Evolutionary conservation across 495 filamentous ascomycete species (phyloP), one percentile per base, ranked within the genome.

Genomic region (Gamarada debralockiae): DNA sequence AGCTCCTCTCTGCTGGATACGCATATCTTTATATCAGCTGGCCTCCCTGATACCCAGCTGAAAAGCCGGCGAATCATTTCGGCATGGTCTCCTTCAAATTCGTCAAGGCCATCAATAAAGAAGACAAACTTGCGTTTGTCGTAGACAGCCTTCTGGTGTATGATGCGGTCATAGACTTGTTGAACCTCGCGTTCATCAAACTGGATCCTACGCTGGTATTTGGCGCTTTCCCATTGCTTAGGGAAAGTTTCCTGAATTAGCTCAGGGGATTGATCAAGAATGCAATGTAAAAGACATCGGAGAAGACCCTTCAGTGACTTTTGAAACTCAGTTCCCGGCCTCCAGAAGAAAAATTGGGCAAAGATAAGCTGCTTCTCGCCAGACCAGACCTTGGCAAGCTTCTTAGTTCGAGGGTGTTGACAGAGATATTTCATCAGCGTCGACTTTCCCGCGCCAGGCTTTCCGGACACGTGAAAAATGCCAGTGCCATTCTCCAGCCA

Each of bases 261-360:
- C 14, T 34, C 31, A 7, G 31, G 31, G 7, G 31, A 34, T 7
- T 14, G 14, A 7, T 34, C 7, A 34, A 34, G 31, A 34, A 34
- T 7, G 7, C 7, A 34, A 14, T 7, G 14, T 34, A 34, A 34
- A 7, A 34, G 31, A 7, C n/a, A 7, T 14, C 31, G 31, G 7
- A 34, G 31, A 22, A 75, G 62, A 5, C 72, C 72, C 45, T 69
- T 60, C 51, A 65, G 62, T 0, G 66, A 65, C 42, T 68, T 73
- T 34, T 75, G 70, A 18, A 71, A 49, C 14, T 38, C 44, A 4
- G 56, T 67, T 2, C 72, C 72, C 2, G 60, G 53, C 43, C 68
- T 59, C 56, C 69, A 73, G 54, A 74, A 68, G 53, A 66, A 75
- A 48, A 66, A 68, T 23, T 50, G 55, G 5, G 64, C 64, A 36